Evolutionary conservation across 2,329 filamentous ascomycete genomes (phyloP), one percentile per base, ranked within the genome.

Genomic region (Xylariaceae sp.): DNA sequence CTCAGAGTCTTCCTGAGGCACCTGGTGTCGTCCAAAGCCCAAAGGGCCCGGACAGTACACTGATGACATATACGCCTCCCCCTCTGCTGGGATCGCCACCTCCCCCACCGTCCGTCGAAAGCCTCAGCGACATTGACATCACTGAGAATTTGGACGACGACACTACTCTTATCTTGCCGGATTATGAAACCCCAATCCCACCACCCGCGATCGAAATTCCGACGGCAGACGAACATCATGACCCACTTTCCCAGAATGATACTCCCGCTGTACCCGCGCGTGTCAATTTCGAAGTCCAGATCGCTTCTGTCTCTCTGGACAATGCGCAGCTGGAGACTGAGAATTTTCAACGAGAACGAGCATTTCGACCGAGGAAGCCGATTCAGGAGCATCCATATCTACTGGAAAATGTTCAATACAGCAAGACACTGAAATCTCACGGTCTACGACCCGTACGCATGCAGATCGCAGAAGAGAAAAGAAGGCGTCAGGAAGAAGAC

Each of bases 381-480:
- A 83, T 83, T 6, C 80, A 83, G 59, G 71, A 82, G 58, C 78
- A 82, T 40, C 80, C 80, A 3, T 83, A 83, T 54, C 65, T 77
- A 6, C 66, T 82, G 4, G 80, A 83, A 54, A 77, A 73, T 58
- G 78, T 73, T 0, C 73, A 75, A 27, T 82, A 82, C 60, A 75
- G 73, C 47, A 76, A 66, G 3, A 65, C 72, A 17, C 73, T 82
- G 57, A 78, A 75, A 58, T 73, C 74, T 3, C 78, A 79, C 49
- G 80, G 80, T 19, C 64, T 83, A 27, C 75, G 73, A 45, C 80
- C 80, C 0, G 59, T 82, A 32, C 71, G 71, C 46, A 66, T 80
- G 38, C 62, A 69, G 7, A 51, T 61, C 11, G 61, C 65, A 18
- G 62, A 66, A 27, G 62, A 62, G 32, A 62, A 52, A 50, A 66